Evolutionary conservation across 805 yeast genomes (phyloP).

Genomic region (Torulaspora gathmanii): DNA sequence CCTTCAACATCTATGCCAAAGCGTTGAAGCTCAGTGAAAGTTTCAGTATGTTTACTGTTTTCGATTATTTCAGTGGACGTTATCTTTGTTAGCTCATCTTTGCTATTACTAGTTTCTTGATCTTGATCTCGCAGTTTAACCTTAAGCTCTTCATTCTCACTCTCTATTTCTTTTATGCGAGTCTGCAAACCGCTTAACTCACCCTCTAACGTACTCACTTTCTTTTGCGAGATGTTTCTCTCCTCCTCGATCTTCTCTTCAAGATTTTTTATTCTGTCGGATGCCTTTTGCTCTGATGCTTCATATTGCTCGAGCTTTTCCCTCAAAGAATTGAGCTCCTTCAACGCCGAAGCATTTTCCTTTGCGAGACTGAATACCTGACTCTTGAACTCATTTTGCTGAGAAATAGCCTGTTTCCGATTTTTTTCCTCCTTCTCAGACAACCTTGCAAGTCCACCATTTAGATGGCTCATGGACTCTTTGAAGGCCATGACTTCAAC

Average conservation of each 20-base stretch:
- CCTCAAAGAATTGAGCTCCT: slow-evolving; percentile 3
- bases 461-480: slow-evolving; percentile 28
- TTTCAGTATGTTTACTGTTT: background rate
- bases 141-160: slow-evolving; percentile 4
- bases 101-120: background rate
- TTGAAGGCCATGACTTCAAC: slow-evolving; percentile 30
- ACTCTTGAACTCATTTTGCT: slow-evolving; percentile 27
- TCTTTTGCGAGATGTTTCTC: background rate
- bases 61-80: background rate
- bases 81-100: background rate
- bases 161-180: slow-evolving; percentile 2
- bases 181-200: background rate
- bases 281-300: background rate
- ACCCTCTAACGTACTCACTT: background rate
- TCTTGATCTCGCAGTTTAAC: background rate
- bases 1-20: slow-evolving; percentile 6
- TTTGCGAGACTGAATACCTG: slow-evolving; percentile 11
- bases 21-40: background rate
- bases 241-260: background rate
- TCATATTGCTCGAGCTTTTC: background rate
- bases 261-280: background rate
- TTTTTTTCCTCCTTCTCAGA: slow-evolving; percentile 18
- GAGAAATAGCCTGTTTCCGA: slow-evolving; percentile 17
- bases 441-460: slow-evolving; percentile 28
- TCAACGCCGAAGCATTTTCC: slow-evolving; percentile 14